Evolutionary conservation across 495 filamentous ascomycete species (phyloP), one percentile per base, ranked within the genome.

Genomic region (Penicillium argentinense): DNA sequence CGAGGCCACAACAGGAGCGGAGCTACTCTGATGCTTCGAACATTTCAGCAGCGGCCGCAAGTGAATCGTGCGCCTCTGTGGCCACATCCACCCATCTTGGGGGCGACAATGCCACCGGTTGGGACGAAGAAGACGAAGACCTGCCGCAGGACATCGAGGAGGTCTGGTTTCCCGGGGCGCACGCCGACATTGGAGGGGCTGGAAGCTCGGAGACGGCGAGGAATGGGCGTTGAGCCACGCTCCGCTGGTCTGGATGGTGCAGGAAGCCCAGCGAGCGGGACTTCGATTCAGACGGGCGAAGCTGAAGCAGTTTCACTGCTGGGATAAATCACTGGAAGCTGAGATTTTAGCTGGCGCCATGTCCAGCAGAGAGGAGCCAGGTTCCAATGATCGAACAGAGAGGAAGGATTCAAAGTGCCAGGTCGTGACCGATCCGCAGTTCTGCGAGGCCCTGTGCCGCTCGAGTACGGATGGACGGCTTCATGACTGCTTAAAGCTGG

Each of bases 161-260:
- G 24, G 58, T 71, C 8, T 73, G 66, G 67, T 71, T 73, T 36
- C 53, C 66, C 0, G 67, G 69, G 8, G 33, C 46, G 13, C 73
- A 77, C 29, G 63, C 67, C 5, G 73, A 77, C 22, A 64, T 75
- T 7, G 73, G 73, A 5, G 73, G 73, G 9, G 69, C 62, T 30
- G 64, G 46, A 34, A 30, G 14, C 24, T 47, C 12, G 43, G 43
- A 24, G 46, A 61, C 0, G 78, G 70, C 1, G 73, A 79, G 54
- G 77, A 78, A 33, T 51, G 52, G 12, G 56, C 80, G 2, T 68
- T 86, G 3, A 83, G 77, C 44, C 82, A 90, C 50, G 72, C 81
- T 5, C 85, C 86, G 4, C 67, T 89, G 2, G 74, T 83, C 3
- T 89, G 85, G 77, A 89, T 89, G 83, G 76, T 89, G 3, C 69